These are phyloP conservation scores for Eremothecium cymbalariae DNA, from an alignment of 1,139 yeast species.

Conservation along the genomic window DNA sequence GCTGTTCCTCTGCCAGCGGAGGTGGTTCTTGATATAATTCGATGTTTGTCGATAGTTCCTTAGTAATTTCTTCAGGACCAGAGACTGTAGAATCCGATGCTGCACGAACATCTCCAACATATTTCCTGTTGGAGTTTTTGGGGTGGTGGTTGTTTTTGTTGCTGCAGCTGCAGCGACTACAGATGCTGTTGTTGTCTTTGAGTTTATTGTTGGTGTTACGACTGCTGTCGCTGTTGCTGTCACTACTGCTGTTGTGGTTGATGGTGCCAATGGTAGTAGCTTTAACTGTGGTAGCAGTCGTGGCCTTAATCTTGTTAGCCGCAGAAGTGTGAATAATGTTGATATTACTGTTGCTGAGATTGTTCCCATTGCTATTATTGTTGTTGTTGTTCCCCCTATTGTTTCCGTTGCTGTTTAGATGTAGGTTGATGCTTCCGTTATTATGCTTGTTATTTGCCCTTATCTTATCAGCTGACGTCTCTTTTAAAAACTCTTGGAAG, in stretches of 20 bases:
- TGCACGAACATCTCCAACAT: background rate
- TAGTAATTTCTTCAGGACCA: slow-evolving; percentile 7
- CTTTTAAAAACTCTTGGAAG: slow-evolving; percentile 9
- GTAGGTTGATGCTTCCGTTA: slow-evolving; percentile 1
- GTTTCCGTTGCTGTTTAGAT: background rate
- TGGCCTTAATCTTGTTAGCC: no score
- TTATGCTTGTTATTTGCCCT: slow-evolving; percentile 1
- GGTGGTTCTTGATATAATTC: slow-evolving; percentile 6
- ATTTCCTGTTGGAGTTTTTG: background rate
- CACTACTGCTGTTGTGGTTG: background rate
- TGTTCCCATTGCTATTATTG: background rate
- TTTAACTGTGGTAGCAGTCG: slow-evolving; percentile 1
- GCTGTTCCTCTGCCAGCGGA: slow-evolving; percentile 6
- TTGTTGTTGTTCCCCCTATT: slow-evolving; percentile 1
- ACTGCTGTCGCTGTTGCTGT: background rate
- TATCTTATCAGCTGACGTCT: slow-evolving; percentile 5
- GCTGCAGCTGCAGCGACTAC: background rate
- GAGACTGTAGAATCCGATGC: slow-evolving; percentile 6
- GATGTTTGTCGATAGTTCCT: slow-evolving; percentile 6
- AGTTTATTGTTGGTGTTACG: background rate
- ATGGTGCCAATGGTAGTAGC: background rate
- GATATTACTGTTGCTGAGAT: background rate
- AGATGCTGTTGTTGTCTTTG: slow-evolving; percentile 2
- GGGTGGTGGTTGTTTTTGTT: background rate
- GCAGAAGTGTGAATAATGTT: background rate